These are phyloP conservation scores for Ceratocystiopsis minuta DNA, from an alignment of 2,329 filamentous ascomycete genomes.

Conservation along the genomic window DNA sequence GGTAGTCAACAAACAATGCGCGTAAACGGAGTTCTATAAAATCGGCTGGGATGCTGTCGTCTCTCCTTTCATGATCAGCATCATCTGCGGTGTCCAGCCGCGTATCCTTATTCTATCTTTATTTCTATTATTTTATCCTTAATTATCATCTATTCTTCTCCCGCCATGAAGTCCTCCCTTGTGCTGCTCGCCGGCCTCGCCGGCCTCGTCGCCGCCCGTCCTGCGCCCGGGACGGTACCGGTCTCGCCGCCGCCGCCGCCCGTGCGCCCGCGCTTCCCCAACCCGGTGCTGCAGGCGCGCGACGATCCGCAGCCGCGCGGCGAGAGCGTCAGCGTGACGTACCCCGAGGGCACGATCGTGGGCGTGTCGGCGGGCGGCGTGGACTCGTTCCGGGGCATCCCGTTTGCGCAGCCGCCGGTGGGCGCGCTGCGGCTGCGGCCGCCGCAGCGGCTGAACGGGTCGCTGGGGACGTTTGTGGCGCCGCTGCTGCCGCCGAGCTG, in stretches of 20 bases:
- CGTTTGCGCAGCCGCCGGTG: conserved; percentile 52
- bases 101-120: not conserved
- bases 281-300: not conserved
- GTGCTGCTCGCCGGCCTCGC: not conserved
- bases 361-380: conserved; percentile 19
- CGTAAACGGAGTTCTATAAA: too few relatives aligned
- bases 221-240: too few relatives aligned
- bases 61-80: not conserved
- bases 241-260: too few relatives aligned
- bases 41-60: too few relatives aligned
- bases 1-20: too few relatives aligned
- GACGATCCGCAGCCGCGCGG: not conserved
- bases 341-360: conserved; percentile 5
- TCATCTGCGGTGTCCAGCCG: not conserved
- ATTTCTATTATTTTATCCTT: not conserved
- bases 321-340: conserved; percentile 1
- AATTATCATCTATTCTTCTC: too few relatives aligned
- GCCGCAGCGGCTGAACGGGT: conserved; percentile 38
- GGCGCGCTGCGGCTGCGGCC: conserved; percentile 50
- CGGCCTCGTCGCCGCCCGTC: too few relatives aligned
- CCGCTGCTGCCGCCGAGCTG: conserved; percentile 42
- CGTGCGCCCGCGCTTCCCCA: too few relatives aligned
- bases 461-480: conserved; percentile 43
- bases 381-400: conserved; percentile 58
- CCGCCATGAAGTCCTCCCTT: not conserved